Base-by-base conservation (phyloP, 2,329 filamentous ascomycete genomes). In the Xylaria sp. region DNA sequence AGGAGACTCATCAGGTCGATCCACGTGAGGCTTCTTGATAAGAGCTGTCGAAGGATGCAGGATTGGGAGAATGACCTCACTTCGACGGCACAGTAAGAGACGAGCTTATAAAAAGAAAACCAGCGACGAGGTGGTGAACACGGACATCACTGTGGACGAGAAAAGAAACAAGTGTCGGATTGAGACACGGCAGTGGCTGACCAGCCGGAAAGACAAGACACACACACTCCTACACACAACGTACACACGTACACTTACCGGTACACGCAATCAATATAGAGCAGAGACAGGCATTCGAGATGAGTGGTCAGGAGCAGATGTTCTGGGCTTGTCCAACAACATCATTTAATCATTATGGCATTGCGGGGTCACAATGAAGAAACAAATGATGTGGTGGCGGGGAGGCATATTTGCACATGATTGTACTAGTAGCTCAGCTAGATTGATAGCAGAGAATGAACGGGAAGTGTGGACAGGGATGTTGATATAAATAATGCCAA, bases 1-100 rank as follows among this genome's bases (percentile, higher is more conserved):
- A 69, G 64, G 41, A 44, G 63, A 69, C 63, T 73, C 73, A 76
- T 74, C 62, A 66, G 71, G 57, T 46, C 41, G 39, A 31, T 25
- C 39, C 44, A 55, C 39, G 39, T 25, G 54, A 63, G 37, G 58
- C 50, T 54, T 41, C 57, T 50, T 39, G 55, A 37, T 50, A 54
- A 52, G 65, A 48, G 65, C n/a, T 34, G 56, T n/a, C 20, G 31
- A 31, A 34, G 20, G 59, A 15, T 54, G 46, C 50, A 61, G 66
- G 63, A 67, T 52, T 39, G 20, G 48, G 23, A 55, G 50, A 51
- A 51, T 60, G 48, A 48, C 51, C 23, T 66, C 48, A 67, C 63
- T 39, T 50, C 48, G 51, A 48, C 41, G 48, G 56, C 48, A 63
- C 52, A 55, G 52, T 37, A 46, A 23, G 55, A 56, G 63, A 18